Base-by-base conservation (phyloP, 108 stramenopile species). In the Nitzschia palea region DNA sequence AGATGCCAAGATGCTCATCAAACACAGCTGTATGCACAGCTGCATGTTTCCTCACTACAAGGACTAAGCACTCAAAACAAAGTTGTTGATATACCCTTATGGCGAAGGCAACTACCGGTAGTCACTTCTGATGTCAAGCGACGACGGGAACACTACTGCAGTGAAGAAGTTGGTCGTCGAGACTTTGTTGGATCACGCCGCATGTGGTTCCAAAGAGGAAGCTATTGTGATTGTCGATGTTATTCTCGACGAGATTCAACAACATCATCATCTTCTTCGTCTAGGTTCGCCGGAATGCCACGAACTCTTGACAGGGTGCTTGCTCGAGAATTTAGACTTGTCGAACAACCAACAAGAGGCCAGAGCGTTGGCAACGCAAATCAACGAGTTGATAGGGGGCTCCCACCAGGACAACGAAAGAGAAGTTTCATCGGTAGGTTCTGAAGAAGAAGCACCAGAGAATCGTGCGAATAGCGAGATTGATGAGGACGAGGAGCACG, bases 151-250 rank as follows among this genome's bases (percentile, higher is more conserved):
- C 9, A 9, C 12, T 14, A 15, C 15, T 9, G 15, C 15, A 15
- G 40, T 14, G 40, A 42, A 42, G 40, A 42, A n/a, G n/a, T n/a
- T n/a, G n/a, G n/a, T n/a, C n/a, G n/a, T n/a, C n/a, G 51, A 36
- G 1, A 20, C 37, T 32, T 37, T 65, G 0, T 20, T 65, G 23
- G 12, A 5, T 2, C 17, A 53, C 6, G 28, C 34, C 17, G 17
- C 18, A 15, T 62, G 59, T 52, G 43, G 34, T 27, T 28, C 26
- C 44, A 1, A 27, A 26, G 72, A 73, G 0, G 72, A 73, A 37
- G 72, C 72, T 6, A 29, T 30, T 9, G 64, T 58, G 37, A 62
- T 73, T 17, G 63, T 57, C 1, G 72, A 73, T 31, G 37, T 65
- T 2, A 53, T 73, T 18, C 14, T 57, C 33, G 48, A 73, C 10